These are phyloP conservation scores for Ustilago crameri DNA, from an alignment of 1,284 basidiomycete genomes.

Conservation along the genomic window DNA sequence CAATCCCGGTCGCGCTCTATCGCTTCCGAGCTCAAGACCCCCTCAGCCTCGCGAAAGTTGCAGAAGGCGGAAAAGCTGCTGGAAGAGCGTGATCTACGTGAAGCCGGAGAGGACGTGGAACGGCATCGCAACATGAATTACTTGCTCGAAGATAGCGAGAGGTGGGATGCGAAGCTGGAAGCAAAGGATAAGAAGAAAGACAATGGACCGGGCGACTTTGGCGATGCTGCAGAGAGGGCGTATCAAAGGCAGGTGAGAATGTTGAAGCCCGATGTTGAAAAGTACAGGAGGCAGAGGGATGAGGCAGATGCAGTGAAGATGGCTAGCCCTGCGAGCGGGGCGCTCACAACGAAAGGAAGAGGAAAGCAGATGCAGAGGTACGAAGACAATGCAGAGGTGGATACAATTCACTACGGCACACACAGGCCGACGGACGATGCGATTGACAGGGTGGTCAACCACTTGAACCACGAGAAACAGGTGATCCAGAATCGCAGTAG, in stretches of 20 bases:
- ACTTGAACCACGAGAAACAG: slow-evolving; percentile 83
- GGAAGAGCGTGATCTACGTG: slow-evolving; percentile 85
- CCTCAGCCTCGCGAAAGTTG: slow-evolving; percentile 49
- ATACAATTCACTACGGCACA: slow-evolving; percentile 77
- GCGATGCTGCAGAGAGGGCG: slow-evolving; percentile 83
- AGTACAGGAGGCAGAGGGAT: slow-evolving; percentile 88
- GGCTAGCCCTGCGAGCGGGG: slow-evolving; percentile 1
- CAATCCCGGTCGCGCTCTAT: slow-evolving; percentile 43
- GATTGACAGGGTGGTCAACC: slow-evolving; percentile 87
- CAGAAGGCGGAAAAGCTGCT: slow-evolving; percentile 83
- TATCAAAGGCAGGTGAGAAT: slow-evolving; percentile 90
- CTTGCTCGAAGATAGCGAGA: slow-evolving; percentile 91
- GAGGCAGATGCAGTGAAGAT: slow-evolving; percentile 60
- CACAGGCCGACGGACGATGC: slow-evolving; percentile 93
- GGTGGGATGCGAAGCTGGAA: slow-evolving; percentile 88
- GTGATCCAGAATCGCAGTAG: slow-evolving; percentile 77
- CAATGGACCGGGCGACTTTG: slow-evolving; percentile 89
- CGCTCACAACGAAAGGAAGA: neutral
- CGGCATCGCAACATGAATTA: slow-evolving; percentile 91
- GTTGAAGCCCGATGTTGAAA: slow-evolving; percentile 84
- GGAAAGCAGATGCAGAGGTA: neutral
- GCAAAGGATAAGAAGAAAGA: slow-evolving; percentile 80
- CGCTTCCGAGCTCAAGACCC: slow-evolving; percentile 27
- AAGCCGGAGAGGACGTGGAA: slow-evolving; percentile 78
- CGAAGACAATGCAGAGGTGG: neutral